These are phyloP conservation scores for Fusarium siculi DNA, from an alignment of 2,329 filamentous ascomycete species.

Conservation along the genomic window DNA sequence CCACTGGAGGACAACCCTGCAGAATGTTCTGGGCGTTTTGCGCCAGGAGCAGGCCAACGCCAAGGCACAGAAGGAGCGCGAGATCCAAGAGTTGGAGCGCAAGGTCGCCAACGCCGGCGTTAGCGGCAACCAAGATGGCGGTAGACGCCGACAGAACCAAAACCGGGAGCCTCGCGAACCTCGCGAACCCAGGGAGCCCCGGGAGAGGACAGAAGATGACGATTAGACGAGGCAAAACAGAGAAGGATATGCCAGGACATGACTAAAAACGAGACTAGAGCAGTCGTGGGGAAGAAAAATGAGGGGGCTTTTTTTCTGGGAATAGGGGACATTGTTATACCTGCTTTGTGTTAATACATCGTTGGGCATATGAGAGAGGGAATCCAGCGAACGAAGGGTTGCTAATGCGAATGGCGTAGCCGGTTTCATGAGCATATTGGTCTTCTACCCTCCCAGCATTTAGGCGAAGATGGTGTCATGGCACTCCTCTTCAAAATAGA, in stretches of 20 bases:
- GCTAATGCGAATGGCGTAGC: slow-evolving; percentile 53
- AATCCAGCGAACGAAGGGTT: slow-evolving; percentile 47
- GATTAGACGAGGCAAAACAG: slow-evolving; percentile 54
- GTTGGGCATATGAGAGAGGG: slow-evolving; percentile 42
- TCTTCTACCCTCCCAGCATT: slow-evolving; percentile 43
- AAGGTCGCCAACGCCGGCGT: slow-evolving; percentile 64
- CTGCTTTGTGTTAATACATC: slow-evolving; percentile 50
- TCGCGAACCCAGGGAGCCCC: slow-evolving; percentile 30
- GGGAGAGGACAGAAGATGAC: slow-evolving; percentile 65
- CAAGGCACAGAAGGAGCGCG: slow-evolving; percentile 80
- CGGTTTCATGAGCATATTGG: slow-evolving; percentile 50
- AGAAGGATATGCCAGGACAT: slow-evolving; percentile 24
- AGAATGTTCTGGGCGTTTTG: slow-evolving; percentile 81
- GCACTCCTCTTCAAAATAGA: slow-evolving; percentile 36
- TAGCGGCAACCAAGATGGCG: slow-evolving; percentile 47
- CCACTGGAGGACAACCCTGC: slow-evolving; percentile 87
- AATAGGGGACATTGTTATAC: slow-evolving; percentile 40
- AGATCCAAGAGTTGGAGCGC: slow-evolving; percentile 76
- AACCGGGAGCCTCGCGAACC: slow-evolving; percentile 32
- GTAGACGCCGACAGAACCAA: slow-evolving; percentile 49
- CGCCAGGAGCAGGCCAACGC: slow-evolving; percentile 84
- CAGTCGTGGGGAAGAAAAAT: slow-evolving; percentile 28
- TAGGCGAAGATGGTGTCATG: slow-evolving; percentile 29
- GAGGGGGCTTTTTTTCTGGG: slow-evolving; percentile 35
- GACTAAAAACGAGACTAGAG: slow-evolving; percentile 33